phyloP scores from a whole-genome alignment of 306 rosid genomes.

The Nissolia schottii region DNA sequence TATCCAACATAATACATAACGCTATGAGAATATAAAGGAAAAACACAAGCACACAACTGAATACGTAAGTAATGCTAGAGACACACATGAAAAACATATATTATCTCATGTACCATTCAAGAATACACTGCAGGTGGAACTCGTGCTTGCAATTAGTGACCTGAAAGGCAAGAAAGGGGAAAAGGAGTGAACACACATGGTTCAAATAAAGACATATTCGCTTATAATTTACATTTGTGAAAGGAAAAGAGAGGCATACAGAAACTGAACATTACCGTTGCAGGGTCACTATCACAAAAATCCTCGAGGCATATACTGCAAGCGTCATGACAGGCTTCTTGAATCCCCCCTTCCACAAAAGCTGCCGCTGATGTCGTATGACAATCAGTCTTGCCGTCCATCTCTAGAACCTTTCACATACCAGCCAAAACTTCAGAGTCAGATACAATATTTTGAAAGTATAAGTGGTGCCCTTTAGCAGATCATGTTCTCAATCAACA shows the following conservation, averaged over 20 bases:
- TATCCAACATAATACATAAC: background rate
- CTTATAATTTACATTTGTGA: background rate
- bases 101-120: slow-evolving; percentile 66
- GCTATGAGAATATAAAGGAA: background rate
- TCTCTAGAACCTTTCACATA: slow-evolving; percentile 42
- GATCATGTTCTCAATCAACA: background rate
- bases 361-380: slow-evolving; percentile 71
- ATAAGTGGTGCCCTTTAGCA: background rate
- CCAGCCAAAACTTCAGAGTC: slow-evolving; percentile 25
- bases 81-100: background rate
- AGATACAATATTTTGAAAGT: background rate
- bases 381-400: slow-evolving; percentile 51
- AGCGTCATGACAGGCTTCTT: slow-evolving; percentile 69
- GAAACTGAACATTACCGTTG: slow-evolving; percentile 49
- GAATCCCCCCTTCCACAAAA: slow-evolving; percentile 89
- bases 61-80: background rate
- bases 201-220: background rate
- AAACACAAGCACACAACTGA: background rate
- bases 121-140: slow-evolving; percentile 90
- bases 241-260: background rate
- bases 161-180: slow-evolving; percentile 39
- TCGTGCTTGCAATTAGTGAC: slow-evolving; percentile 79
- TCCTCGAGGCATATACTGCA: slow-evolving; percentile 94
- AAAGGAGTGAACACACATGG: slow-evolving; percentile 8
- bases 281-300: slow-evolving; percentile 67